Evolutionary conservation across 2,329 filamentous ascomycete species (phyloP).

Genomic region (Bipolaris bicolor): DNA sequence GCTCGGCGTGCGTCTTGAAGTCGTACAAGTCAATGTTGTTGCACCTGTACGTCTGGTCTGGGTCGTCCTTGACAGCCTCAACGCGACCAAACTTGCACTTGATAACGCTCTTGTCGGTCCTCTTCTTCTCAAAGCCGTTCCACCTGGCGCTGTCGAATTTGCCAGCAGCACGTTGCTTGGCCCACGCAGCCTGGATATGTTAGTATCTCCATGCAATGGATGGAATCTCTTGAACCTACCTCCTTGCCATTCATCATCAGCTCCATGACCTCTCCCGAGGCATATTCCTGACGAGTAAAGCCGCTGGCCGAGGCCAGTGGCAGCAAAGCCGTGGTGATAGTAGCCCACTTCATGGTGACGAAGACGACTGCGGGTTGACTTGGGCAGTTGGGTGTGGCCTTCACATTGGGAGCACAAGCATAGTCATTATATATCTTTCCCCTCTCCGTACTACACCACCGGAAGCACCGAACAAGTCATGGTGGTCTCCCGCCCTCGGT

Average conservation of each 20-base stretch:
- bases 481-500: constrained; percentile 24
- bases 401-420: constrained; percentile 16
- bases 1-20: constrained; percentile 61
- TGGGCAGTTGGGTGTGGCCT: constrained; percentile 31
- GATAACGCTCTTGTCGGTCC: constrained; percentile 35
- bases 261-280: constrained; percentile 43
- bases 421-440: constrained; percentile 23
- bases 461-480: constrained; percentile 13
- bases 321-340: constrained; percentile 38
- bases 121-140: constrained; percentile 40
- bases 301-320: constrained; percentile 39
- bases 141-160: constrained; percentile 41
- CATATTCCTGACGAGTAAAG: constrained; percentile 40
- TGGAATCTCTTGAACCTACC: constrained; percentile 18
- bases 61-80: constrained; percentile 46
- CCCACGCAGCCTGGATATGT: constrained; percentile 38
- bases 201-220: constrained; percentile 6
- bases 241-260: constrained; percentile 46
- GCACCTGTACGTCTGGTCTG: constrained; percentile 51
- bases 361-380: constrained; percentile 29
- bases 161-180: constrained; percentile 39
- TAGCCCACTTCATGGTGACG: constrained; percentile 43
- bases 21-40: constrained; percentile 61
- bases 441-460: constrained; percentile 4
- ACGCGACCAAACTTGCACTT: constrained; percentile 46